Conservation (phyloP, 2,329 filamentous ascomycete genomes). For the Trichoderma gracile region DNA sequence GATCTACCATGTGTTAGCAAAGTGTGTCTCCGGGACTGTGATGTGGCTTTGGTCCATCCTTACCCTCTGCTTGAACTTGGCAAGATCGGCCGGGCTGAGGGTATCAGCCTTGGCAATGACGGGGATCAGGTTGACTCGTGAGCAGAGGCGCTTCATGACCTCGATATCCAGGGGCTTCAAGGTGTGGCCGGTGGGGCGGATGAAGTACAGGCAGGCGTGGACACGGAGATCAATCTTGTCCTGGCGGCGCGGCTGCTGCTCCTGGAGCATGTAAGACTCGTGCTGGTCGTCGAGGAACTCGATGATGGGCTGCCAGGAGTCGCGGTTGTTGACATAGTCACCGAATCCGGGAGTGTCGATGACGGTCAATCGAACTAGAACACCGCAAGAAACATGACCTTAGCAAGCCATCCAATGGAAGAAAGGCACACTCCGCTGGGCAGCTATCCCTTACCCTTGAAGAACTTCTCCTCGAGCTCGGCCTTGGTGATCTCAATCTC, state of each 20-base stretch:
- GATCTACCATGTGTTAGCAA: constrained; percentile 61
- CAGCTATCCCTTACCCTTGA: constrained; percentile 73
- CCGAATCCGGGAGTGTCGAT: constrained; percentile 99
- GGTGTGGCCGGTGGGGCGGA: constrained; percentile 96
- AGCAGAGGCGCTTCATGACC: constrained; percentile 99
- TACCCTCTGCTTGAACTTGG: constrained; percentile 94
- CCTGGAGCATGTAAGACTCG: constrained; percentile 99
- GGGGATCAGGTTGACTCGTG: constrained; percentile 96
- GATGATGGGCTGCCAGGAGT: constrained; percentile 99
- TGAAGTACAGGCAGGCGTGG: constrained; percentile 98
- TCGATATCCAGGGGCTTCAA: constrained; percentile 98
- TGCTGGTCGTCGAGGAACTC: constrained; percentile 99
- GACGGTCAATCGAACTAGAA: constrained; percentile 88
- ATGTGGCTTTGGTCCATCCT: constrained; percentile 36
- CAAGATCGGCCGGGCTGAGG: constrained; percentile 85
- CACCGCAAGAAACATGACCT: not conserved
- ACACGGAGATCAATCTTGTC: constrained; percentile 99
- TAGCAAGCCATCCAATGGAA: not conserved
- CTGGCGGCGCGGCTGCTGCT: constrained; percentile 95
- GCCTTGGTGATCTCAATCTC: constrained; percentile 99
- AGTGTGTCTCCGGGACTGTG: not conserved
- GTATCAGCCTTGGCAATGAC: constrained; percentile 99
- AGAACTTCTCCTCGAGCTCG: constrained; percentile 99
- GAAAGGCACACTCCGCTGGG: not conserved
- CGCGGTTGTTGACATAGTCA: constrained; percentile 99